Conservation (phyloP, 495 filamentous ascomycete species). For the Aspergillus olivimuriae region DNA sequence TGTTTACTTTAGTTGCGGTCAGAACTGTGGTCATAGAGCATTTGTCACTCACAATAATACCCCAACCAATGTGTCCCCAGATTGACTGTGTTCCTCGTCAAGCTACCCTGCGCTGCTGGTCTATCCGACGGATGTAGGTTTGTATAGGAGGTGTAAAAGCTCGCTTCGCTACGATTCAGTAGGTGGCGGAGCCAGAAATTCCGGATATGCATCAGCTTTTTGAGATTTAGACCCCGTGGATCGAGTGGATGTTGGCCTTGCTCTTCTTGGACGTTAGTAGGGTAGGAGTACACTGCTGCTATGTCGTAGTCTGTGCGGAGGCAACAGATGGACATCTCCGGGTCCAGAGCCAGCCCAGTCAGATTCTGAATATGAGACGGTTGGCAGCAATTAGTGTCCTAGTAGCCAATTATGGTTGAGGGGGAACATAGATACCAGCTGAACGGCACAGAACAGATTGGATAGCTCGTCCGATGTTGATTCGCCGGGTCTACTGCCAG, state of each 20-base stretch:
- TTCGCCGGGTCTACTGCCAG: slow-evolving; percentile 5
- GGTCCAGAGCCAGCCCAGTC: slow-evolving; percentile 23
- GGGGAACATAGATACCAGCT: slow-evolving; percentile 19
- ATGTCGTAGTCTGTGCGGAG: slow-evolving; percentile 30
- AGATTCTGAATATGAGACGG: slow-evolving; percentile 24
- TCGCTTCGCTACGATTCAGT: slow-evolving; percentile 17
- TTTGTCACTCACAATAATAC: slow-evolving; percentile 26
- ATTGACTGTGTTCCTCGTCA: background rate
- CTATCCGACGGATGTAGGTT: slow-evolving; percentile 8
- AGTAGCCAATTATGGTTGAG: too few species aligned
- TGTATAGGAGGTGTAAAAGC: slow-evolving; percentile 20
- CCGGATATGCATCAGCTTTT: slow-evolving; percentile 24
- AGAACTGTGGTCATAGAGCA: too few species aligned
- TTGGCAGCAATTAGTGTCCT: too few species aligned
- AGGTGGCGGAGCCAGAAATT: slow-evolving; percentile 37
- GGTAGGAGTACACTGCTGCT: slow-evolving; percentile 19
- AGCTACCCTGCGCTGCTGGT: slow-evolving; percentile 12
- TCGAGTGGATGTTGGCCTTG: too few species aligned
- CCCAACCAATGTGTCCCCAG: slow-evolving; percentile 28
- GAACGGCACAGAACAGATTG: slow-evolving; percentile 23
- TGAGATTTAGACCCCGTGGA: slow-evolving; percentile 9
- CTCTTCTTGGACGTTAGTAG: too few species aligned
- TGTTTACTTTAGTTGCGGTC: too few species aligned
- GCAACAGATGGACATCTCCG: slow-evolving; percentile 14
- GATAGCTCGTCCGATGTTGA: slow-evolving; percentile 8